phyloP scores from a whole-genome alignment of 768 basidiomycete genomes.

The Auricularia heimuer region DNA sequence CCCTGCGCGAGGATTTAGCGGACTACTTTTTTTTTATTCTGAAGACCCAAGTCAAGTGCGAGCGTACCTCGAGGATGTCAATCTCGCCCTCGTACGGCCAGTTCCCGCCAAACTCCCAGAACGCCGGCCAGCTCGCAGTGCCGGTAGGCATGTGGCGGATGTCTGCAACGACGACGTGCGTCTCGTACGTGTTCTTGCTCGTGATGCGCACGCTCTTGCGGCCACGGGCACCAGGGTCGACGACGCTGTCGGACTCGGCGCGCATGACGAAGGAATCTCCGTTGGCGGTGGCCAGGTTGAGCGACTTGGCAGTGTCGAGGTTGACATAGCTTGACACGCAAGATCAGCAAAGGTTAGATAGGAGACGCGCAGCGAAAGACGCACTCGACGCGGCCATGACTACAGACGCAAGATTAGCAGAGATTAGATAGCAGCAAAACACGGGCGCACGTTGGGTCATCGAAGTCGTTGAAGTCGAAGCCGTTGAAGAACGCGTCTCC shows the following conservation, averaged over 20 bases:
- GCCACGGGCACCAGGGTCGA: conserved; percentile 8
- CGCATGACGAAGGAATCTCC: conserved; percentile 10
- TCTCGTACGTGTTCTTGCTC: conserved; percentile 11
- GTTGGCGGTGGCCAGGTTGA: conserved; percentile 3
- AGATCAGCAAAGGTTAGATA: not conserved
- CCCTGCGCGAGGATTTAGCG: not conserved
- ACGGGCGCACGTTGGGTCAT: conserved; percentile 8
- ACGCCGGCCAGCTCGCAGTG: conserved; percentile 12
- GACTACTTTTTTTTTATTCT: too few relatives aligned
- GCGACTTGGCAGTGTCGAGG: conserved; percentile 4
- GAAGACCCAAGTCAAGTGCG: too few relatives aligned
- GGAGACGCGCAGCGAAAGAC: not conserved
- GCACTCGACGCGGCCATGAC: conserved; percentile 10
- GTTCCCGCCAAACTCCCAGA: not conserved
- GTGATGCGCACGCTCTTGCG: conserved; percentile 12
- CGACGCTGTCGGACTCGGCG: conserved; percentile 9
- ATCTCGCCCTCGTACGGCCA: conserved; percentile 12
- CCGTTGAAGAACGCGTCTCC: conserved; percentile 34
- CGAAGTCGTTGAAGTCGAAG: conserved; percentile 6
- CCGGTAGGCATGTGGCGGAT: conserved; percentile 13
- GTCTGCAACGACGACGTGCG: conserved; percentile 5
- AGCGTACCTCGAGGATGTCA: conserved; percentile 13
- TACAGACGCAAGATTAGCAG: too few relatives aligned
- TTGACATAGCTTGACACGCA: conserved; percentile 7
- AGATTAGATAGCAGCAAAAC: too few relatives aligned